These are phyloP conservation scores for Myrica gale DNA, from an alignment of 306 rosid species.

Conservation along the genomic window DNA sequence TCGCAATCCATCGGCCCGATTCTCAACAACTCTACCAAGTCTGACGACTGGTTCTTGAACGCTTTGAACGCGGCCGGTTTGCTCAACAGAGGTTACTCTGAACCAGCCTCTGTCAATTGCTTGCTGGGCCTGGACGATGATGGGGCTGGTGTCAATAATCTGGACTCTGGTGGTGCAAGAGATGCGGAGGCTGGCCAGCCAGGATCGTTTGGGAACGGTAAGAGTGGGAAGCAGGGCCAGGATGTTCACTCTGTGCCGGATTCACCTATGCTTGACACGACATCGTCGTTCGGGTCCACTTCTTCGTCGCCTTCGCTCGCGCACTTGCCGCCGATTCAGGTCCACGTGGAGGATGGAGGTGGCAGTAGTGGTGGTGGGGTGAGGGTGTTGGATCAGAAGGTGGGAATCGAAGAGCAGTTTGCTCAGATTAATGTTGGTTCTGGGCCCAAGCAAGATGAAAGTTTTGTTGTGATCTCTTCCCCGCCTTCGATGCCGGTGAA, in stretches of 20 bases:
- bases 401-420: constrained; percentile 89
- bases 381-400: constrained; percentile 70
- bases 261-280: constrained; percentile 86
- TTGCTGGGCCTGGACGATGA: constrained; percentile 77
- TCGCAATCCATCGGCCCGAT: constrained; percentile 77
- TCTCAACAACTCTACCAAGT: constrained; percentile 59
- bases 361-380: constrained; percentile 35
- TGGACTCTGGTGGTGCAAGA: constrained; percentile 43
- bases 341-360: constrained; percentile 65
- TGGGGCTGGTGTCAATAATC: constrained; percentile 33
- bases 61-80: constrained; percentile 65
- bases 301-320: constrained; percentile 85
- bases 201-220: constrained; percentile 61
- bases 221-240: constrained; percentile 59
- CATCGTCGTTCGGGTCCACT: constrained; percentile 90
- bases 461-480: constrained; percentile 52
- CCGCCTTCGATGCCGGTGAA: constrained; percentile 60
- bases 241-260: constrained; percentile 97
- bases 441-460: constrained; percentile 66
- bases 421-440: constrained; percentile 62
- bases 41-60: constrained; percentile 82
- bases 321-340: constrained; percentile 88
- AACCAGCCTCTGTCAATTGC: constrained; percentile 78
- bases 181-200: constrained; percentile 47
- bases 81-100: constrained; percentile 74